A percentile compares a stretch with the other conserved stretches of the same genome.
phyloP scores from a whole-genome alignment of 805 yeast species.

The Candida chauliodis region DNA sequence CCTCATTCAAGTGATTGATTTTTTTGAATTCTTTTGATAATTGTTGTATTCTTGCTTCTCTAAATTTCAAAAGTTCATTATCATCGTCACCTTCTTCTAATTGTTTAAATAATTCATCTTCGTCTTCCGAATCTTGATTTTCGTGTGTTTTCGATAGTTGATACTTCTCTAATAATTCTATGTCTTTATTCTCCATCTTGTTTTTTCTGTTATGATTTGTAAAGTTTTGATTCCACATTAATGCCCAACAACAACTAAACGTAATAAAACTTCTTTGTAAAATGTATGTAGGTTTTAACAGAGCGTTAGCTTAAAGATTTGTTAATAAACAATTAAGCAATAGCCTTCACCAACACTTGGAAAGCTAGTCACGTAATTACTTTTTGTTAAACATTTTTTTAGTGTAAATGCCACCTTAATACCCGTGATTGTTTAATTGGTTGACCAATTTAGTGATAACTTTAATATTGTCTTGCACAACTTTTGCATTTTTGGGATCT shows the following conservation, averaged over 20 bases:
- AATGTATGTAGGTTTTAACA: too few relatives aligned
- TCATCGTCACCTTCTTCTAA: constrained; percentile 48
- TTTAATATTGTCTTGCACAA: constrained; percentile 16
- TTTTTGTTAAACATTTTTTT: too few relatives aligned
- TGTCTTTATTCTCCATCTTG: constrained; percentile 30
- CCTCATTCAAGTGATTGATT: constrained; percentile 32
- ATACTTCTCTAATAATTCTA: constrained; percentile 40
- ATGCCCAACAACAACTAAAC: too few relatives aligned
- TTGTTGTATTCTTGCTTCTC: constrained; percentile 64
- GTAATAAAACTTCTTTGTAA: too few relatives aligned
- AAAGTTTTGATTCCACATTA: too few relatives aligned
- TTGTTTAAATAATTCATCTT: constrained; percentile 46
- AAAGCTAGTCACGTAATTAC: too few relatives aligned
- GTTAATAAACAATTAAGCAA: too few relatives aligned
- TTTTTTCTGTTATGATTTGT: too few relatives aligned
- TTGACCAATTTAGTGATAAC: background rate
- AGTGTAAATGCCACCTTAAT: too few relatives aligned
- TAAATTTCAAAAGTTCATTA: constrained; percentile 40
- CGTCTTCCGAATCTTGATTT: constrained; percentile 27
- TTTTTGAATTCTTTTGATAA: constrained; percentile 42
- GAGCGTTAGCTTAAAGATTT: too few relatives aligned
- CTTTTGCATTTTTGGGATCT: constrained; percentile 14
- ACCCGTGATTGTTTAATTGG: too few relatives aligned
- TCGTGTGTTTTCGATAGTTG: constrained; percentile 42
- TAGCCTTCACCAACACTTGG: too few relatives aligned